Conservation (phyloP, 2,329 filamentous ascomycete genomes). For the Arthroderma sp. region DNA sequence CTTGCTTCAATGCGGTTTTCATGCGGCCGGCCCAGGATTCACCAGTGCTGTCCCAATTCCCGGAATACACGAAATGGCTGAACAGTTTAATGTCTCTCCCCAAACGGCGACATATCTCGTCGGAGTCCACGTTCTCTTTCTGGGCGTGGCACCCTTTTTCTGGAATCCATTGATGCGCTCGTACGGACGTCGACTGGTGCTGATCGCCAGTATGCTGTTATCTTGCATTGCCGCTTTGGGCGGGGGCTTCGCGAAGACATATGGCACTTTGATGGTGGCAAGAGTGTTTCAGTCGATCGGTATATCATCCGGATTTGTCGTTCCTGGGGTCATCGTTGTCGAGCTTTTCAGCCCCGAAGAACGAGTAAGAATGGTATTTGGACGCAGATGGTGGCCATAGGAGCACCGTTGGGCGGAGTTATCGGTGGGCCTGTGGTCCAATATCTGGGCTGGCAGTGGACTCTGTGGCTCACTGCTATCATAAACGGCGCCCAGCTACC, state of each 20-base stretch:
- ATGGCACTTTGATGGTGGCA: background rate
- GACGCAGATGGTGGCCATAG: background rate
- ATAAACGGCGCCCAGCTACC: background rate
- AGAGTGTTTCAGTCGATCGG: background rate
- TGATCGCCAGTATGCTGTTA: constrained; percentile 17
- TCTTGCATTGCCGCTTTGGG: background rate
- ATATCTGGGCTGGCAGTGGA: background rate
- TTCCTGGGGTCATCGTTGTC: background rate
- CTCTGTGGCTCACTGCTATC: background rate
- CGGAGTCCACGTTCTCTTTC: background rate
- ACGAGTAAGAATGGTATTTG: background rate
- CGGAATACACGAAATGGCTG: background rate
- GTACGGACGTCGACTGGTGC: background rate
- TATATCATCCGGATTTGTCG: background rate
- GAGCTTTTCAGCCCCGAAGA: background rate
- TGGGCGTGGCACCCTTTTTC: background rate
- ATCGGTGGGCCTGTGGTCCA: background rate
- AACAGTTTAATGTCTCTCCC: background rate
- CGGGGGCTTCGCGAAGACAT: background rate
- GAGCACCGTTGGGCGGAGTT: background rate
- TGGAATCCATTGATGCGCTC: background rate
- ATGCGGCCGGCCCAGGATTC: background rate
- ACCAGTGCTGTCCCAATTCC: background rate
- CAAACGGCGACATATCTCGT: background rate
- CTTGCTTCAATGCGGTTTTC: background rate